Conservation (phyloP, 768 basidiomycete species). For the Tricholoma terreum region DNA sequence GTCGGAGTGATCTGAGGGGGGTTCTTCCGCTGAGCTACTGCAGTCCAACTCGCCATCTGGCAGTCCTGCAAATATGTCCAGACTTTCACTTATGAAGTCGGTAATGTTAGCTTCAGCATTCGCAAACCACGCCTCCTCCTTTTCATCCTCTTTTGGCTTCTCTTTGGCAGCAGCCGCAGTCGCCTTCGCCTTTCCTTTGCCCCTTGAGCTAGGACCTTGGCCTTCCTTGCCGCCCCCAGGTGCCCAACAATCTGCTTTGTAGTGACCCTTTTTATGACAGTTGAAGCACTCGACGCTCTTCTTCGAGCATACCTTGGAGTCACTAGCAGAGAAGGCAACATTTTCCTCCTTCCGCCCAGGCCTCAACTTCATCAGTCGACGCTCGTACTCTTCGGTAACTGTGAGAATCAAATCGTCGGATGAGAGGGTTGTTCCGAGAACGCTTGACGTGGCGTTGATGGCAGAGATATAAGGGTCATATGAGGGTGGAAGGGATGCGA, state of each 20-base stretch:
- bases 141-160: too few relatives aligned
- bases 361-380: slow-evolving; percentile 14
- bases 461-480: slow-evolving; percentile 31
- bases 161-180: too few relatives aligned
- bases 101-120: too few relatives aligned
- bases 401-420: slow-evolving; percentile 21
- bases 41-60: too few relatives aligned
- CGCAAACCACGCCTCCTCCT: too few relatives aligned
- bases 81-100: too few relatives aligned
- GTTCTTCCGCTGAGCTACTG: slow-evolving; percentile 13
- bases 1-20: slow-evolving; percentile 1
- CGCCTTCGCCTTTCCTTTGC: too few relatives aligned
- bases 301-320: slow-evolving; percentile 9
- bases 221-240: too few relatives aligned
- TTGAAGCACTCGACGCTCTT: slow-evolving; percentile 24
- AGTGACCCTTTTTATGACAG: slow-evolving; percentile 28
- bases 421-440: slow-evolving; percentile 17
- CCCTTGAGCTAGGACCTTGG: too few relatives aligned
- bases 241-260: too few relatives aligned
- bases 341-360: slow-evolving; percentile 22
- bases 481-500: slow-evolving; percentile 31
- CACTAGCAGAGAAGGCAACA: slow-evolving; percentile 17
- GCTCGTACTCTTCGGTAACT: slow-evolving; percentile 21
- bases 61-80: too few relatives aligned
- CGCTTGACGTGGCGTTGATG: slow-evolving; percentile 20